Evolutionary conservation across 352 stramenopile species (phyloP).

Genomic region (Phytopythium oedochilum): DNA sequence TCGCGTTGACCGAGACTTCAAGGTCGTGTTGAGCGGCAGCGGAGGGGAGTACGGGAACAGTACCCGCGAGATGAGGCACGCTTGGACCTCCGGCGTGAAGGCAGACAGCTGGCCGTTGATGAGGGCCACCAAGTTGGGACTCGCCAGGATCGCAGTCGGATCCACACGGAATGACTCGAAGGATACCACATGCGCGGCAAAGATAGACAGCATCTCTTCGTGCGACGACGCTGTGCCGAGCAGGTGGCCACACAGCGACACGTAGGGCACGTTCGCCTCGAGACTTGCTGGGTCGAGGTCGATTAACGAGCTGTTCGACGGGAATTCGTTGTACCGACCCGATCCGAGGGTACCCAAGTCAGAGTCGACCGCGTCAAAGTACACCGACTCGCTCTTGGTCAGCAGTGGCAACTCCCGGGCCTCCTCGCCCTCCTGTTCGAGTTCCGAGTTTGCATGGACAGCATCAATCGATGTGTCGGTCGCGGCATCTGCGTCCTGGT

Average conservation of each 20-base stretch:
- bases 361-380: constrained; percentile 74
- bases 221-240: constrained; percentile 31
- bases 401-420: constrained; percentile 35
- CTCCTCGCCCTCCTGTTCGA: background rate
- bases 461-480: background rate
- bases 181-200: constrained; percentile 61
- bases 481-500: constrained; percentile 7
- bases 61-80: constrained; percentile 55
- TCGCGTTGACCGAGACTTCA: background rate
- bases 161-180: constrained; percentile 58
- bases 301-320: constrained; percentile 4
- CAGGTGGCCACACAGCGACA: constrained; percentile 74
- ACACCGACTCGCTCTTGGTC: constrained; percentile 67
- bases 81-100: constrained; percentile 55
- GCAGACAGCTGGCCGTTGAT: constrained; percentile 53
- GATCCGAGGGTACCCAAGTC: constrained; percentile 1
- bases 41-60: constrained; percentile 62
- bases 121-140: constrained; percentile 56
- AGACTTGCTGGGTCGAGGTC: constrained; percentile 4
- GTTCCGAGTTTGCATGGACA: background rate
- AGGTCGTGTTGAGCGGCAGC: constrained; percentile 6
- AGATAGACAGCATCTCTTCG: constrained; percentile 49
- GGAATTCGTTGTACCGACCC: background rate
- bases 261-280: constrained; percentile 40
- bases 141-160: constrained; percentile 30